Evolutionary conservation across 2,329 filamentous ascomycete genomes (phyloP).

Genomic region (Trichoderma sp.): DNA sequence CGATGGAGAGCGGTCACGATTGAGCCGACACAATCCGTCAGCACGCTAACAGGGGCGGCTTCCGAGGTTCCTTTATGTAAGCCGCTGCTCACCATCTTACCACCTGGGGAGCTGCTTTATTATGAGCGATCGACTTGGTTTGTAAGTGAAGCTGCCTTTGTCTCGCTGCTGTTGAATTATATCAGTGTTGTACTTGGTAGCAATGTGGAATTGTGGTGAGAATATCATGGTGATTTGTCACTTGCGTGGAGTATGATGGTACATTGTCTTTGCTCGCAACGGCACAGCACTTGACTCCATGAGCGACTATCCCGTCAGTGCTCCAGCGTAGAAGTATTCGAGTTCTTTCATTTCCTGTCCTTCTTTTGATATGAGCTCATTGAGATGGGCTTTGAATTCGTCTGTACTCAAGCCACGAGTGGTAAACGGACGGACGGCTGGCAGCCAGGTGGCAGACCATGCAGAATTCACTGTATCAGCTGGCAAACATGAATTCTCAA

Average conservation of each 20-base stretch:
- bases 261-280: too few species aligned
- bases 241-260: too few species aligned
- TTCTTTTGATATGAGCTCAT: too few species aligned
- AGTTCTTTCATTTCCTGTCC: neutral
- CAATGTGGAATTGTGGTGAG: too few species aligned
- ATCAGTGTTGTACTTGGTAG: too few species aligned
- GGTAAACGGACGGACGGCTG: neutral
- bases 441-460: conserved; percentile 4
- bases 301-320: too few species aligned
- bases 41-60: conserved; percentile 7
- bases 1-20: conserved; percentile 36
- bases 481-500: neutral
- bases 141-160: neutral
- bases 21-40: conserved; percentile 41
- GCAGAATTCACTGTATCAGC: neutral
- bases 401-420: neutral
- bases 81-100: neutral
- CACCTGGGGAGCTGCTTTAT: neutral
- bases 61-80: conserved; percentile 6
- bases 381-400: too few species aligned
- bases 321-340: too few species aligned
- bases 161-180: neutral
- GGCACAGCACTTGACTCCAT: too few species aligned
- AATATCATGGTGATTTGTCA: too few species aligned
- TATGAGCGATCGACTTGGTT: neutral